These are phyloP conservation scores for Aphanomyces cochlioides DNA, from an alignment of 352 stramenopile species.

Conservation along the genomic window DNA sequence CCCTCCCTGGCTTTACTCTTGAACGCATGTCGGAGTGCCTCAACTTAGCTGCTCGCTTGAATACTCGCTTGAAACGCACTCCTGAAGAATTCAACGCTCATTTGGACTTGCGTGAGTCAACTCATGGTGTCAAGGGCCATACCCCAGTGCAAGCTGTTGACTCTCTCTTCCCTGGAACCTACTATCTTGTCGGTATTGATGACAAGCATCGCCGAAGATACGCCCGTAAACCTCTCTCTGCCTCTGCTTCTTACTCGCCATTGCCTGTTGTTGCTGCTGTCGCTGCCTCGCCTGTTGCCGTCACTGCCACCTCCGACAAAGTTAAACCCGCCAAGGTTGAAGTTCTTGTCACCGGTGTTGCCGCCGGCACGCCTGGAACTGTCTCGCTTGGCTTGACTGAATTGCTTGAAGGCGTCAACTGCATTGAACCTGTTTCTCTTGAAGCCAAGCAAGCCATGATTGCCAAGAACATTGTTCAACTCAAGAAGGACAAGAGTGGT, in stretches of 20 bases:
- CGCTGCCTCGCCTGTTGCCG: conserved; percentile 43
- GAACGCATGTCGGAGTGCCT: conserved; percentile 81
- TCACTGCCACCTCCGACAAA: conserved; percentile 43
- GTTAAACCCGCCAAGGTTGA: conserved; percentile 47
- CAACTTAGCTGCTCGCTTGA: conserved; percentile 79
- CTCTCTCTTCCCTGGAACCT: conserved; percentile 75
- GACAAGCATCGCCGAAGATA: conserved; percentile 87
- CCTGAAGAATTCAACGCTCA: conserved; percentile 89
- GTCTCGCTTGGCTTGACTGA: conserved; percentile 76
- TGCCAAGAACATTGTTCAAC: conserved; percentile 90
- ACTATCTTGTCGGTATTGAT: conserved; percentile 91
- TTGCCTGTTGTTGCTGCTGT: conserved; percentile 31
- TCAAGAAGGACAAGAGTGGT: conserved; percentile 55
- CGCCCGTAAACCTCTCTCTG: conserved; percentile 48
- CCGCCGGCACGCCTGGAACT: conserved; percentile 84
- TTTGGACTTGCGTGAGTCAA: conserved; percentile 86
- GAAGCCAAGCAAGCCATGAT: conserved; percentile 80
- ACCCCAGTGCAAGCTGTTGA: conserved; percentile 67
- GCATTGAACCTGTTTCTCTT: conserved; percentile 77
- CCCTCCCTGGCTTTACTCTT: conserved; percentile 70
- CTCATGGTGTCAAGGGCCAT: conserved; percentile 65
- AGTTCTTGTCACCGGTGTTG: conserved; percentile 89
- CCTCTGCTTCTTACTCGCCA: conserved; percentile 36
- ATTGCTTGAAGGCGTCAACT: conserved; percentile 89
- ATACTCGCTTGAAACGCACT: conserved; percentile 69